Evolutionary conservation across 202 grass and related monocot genomes (phyloP), one percentile per base, ranked within the genome.

Genomic region (Zizania palustris): DNA sequence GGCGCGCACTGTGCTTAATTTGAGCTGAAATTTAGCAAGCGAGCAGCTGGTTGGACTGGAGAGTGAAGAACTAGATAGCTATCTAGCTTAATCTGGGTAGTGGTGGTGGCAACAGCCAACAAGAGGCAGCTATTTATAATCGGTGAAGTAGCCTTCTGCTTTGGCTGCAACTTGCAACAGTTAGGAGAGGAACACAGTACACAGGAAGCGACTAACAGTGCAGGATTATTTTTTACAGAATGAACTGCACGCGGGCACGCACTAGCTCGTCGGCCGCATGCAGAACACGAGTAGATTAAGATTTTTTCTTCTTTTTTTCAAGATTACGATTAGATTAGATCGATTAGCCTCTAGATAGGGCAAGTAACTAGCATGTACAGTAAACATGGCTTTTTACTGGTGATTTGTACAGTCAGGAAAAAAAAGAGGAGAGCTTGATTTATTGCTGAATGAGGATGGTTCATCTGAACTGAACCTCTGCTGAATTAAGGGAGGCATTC

Each of bases 51-150:
- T 45, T 39, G 50, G 50, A 46, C 9, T 9, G 57, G 73, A 39
- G 55, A 11, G 28, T 28, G 28, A 55, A 18, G 51, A n/a, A 41
- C 21, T 7, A 18, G 12, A n/a, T 14, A 18, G 12, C 53, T 14
- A 56, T 18, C 3, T 18, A 21, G 54, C 35, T 50, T 21, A 60
- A 45, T 11, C 8, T 22, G 41, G 16, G 1, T 15, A 37, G 15
- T 34, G 36, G 65, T 39, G 77, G 55, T n/a, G 66, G 65, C 43
- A 41, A n/a, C 5, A 3, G 51, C 2, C n/a, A n/a, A 18, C 16
- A 9, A 55, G 74, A 7, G 74, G 61, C 41, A 14, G 64, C 15
- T 60, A 80, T 80, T 80, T 78, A 69, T 79, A 79, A 35, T 16
- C 7, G 7, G 53, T 28, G 6, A 9, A 50, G 55, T 70, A 65